A percentile compares a stretch with the other conserved stretches of the same genome.
phyloP scores from a whole-genome alignment of 192 early-diverging fungal species.

The Coemansia asiatica region DNA sequence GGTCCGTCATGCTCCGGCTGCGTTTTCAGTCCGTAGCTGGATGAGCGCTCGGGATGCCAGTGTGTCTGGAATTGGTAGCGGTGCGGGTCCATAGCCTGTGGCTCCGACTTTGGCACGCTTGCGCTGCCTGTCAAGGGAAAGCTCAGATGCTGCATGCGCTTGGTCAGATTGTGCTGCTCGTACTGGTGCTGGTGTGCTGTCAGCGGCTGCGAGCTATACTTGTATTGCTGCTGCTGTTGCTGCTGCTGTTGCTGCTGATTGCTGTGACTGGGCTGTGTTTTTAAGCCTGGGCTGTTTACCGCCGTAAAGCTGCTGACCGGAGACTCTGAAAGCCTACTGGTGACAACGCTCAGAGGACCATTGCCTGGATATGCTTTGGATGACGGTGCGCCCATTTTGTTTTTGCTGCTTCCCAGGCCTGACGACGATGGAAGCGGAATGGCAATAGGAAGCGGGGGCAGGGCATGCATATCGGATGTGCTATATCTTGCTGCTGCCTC shows the following conservation, averaged over 20 bases:
- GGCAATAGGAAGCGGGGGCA: constrained; percentile 15
- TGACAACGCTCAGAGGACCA: neutral
- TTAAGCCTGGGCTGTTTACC: neutral
- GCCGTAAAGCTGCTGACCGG: neutral
- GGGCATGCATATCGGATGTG: neutral
- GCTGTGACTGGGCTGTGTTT: neutral
- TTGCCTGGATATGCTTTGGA: neutral
- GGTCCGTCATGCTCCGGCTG: neutral
- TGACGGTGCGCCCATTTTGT: neutral
- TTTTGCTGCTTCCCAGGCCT: neutral
- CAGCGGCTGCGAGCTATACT: constrained; percentile 1
- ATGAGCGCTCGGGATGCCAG: neutral
- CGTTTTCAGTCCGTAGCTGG: neutral
- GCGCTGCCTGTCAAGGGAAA: constrained; percentile 8
- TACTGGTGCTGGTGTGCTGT: constrained; percentile 2
- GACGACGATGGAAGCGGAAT: constrained; percentile 18
- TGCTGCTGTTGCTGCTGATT: constrained; percentile 4
- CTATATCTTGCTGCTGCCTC: neutral
- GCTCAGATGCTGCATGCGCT: constrained; percentile 10
- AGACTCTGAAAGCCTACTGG: neutral
- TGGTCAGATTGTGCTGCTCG: constrained; percentile 4
- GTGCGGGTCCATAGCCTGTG: neutral
- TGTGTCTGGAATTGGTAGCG: neutral
- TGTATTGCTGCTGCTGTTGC: constrained; percentile 7
- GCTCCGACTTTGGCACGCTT: neutral